Conservation (phyloP, 768 basidiomycete species). For the Mycena olivaceomarginata region DNA sequence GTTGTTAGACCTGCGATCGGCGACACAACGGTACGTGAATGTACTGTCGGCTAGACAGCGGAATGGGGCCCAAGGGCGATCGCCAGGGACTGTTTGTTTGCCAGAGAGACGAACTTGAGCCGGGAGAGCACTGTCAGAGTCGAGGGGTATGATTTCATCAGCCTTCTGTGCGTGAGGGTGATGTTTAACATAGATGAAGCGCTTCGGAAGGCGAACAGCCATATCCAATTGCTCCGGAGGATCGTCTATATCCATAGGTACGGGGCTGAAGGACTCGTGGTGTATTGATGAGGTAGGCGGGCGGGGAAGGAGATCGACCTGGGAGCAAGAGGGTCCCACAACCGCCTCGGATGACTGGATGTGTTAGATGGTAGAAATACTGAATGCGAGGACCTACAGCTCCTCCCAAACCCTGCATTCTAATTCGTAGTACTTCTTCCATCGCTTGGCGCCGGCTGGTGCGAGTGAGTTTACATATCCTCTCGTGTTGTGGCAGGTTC, state of each 20-base stretch:
- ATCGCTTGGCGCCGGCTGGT: too few species aligned
- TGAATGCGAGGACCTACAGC: background rate
- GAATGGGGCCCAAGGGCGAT: slow-evolving; percentile 45
- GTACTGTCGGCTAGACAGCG: slow-evolving; percentile 38
- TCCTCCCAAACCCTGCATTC: too few species aligned
- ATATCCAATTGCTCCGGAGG: background rate
- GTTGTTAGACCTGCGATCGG: slow-evolving; percentile 12
- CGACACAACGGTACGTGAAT: slow-evolving; percentile 41
- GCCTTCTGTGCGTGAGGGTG: slow-evolving; percentile 21
- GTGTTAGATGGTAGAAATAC: too few species aligned
- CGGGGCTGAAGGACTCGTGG: background rate
- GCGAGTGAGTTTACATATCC: too few species aligned
- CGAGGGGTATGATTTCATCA: slow-evolving; percentile 15
- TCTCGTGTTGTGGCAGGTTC: too few species aligned
- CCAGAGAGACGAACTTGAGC: too few species aligned
- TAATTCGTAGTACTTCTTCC: too few species aligned
- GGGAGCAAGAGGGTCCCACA: too few species aligned
- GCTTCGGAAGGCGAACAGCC: slow-evolving; percentile 7
- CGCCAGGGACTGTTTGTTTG: background rate
- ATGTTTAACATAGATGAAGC: slow-evolving; percentile 25
- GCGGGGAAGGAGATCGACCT: too few species aligned
- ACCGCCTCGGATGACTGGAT: too few species aligned
- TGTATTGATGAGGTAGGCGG: too few species aligned
- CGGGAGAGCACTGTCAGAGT: too few species aligned
- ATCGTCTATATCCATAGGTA: background rate